Evolutionary conservation across 2,329 filamentous ascomycete genomes (phyloP), one percentile per base, ranked within the genome.

Genomic region (Nectriaceae sp.): DNA sequence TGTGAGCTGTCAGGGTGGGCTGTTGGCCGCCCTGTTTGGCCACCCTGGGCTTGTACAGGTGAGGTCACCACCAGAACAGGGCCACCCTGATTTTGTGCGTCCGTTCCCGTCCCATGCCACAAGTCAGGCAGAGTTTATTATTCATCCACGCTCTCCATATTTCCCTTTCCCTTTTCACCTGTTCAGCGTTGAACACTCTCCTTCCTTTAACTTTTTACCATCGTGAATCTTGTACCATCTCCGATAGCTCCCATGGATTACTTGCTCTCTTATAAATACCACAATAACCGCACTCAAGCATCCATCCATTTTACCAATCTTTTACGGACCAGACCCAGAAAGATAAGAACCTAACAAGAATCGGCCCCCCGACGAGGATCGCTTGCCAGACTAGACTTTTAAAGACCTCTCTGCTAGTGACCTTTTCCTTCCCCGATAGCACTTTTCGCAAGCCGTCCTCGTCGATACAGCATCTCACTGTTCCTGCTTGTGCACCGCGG

Each of bases 191-290:
- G 22, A 42, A 37, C 18, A 16, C 35, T 52, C 43, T 53, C 42
- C 44, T 51, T 40, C 46, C 50, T 35, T 29, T 22, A 40, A 47
- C 44, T 40, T 21, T 38, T 29, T 22, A 39, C n/a, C 37, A 39
- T 18, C 20, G 19, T 21, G n/a, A n/a, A n/a, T n/a, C n/a, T n/a
- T n/a, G 16, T 21, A 5, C n/a, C n/a, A 39, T n/a, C 37, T 47
- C 37, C 49, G 44, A 53, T 45, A 55, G 49, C 49, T 42, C 60
- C 45, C 47, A 63, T 63, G 60, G 59, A 63, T 53, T 60, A 60
- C 60, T 57, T 58, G 54, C 42, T 47, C 52, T 47, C 46, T 49
- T 51, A 61, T 53, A 44, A 49, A 44, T 59, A 54, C 38, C 54
- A 57, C 60, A 44, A 39, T 33, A 49, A 46, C 51, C 39, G 47